phyloP scores from a whole-genome alignment of 768 basidiomycete genomes.

The Lactifluus echinatus region DNA sequence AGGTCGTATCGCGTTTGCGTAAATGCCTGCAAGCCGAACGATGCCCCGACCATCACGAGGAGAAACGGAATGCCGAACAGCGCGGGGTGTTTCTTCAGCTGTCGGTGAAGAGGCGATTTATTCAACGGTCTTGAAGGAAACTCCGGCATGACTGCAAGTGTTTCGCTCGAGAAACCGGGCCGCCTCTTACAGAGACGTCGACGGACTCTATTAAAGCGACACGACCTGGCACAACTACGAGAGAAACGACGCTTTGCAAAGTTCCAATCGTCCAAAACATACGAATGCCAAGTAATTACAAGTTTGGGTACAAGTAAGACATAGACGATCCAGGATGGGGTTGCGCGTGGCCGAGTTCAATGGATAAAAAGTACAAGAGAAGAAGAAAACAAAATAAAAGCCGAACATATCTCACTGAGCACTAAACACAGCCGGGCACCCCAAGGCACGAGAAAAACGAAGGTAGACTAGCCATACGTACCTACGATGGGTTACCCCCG shows the following conservation, averaged over 20 bases:
- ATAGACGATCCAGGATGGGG: not conserved
- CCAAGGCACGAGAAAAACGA: not conserved
- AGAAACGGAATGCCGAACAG: conserved; percentile 86
- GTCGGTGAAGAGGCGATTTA: conserved; percentile 5
- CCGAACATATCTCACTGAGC: not conserved
- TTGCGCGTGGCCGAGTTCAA: not conserved
- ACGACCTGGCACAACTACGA: not conserved
- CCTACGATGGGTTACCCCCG: conserved; percentile 9
- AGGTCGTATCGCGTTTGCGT: conserved; percentile 90
- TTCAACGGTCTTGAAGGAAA: conserved; percentile 16
- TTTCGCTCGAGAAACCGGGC: not conserved
- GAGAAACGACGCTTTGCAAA: not conserved
- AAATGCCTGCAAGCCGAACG: conserved; percentile 72
- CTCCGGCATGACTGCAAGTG: too few species aligned
- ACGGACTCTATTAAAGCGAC: too few species aligned
- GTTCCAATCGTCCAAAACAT: not conserved
- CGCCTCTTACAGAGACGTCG: too few species aligned
- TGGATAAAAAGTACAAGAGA: not conserved
- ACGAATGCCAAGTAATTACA: conserved; percentile 11
- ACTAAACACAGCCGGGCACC: not conserved
- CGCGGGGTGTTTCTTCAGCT: conserved; percentile 42
- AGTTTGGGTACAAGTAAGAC: not conserved
- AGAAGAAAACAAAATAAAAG: not conserved
- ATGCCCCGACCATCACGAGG: conserved; percentile 74
- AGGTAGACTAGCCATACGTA: not conserved